phyloP scores from a whole-genome alignment of 257 asterid species.

The Petunia secreta region DNA sequence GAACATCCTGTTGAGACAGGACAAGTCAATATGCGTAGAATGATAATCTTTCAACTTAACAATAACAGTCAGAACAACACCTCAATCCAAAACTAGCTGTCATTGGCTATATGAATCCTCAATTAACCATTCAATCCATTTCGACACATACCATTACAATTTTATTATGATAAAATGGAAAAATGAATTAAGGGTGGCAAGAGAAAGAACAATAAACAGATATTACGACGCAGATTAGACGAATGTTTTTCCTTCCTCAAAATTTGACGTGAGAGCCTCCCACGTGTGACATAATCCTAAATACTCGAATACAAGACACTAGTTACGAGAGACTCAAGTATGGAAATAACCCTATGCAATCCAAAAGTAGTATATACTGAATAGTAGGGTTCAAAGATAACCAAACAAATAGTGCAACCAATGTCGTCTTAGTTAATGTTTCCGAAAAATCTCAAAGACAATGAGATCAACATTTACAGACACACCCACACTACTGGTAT shows the following conservation, averaged over 20 bases:
- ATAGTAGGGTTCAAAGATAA: background rate
- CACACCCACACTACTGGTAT: background rate
- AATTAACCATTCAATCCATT: slow-evolving; percentile 9
- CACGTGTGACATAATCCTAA: background rate
- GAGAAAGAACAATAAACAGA: slow-evolving; percentile 6
- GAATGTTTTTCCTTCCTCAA: background rate
- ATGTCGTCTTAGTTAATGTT: background rate
- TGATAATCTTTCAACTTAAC: slow-evolving; percentile 13
- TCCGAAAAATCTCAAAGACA: background rate
- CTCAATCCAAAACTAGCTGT: background rate
- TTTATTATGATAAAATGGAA: slow-evolving; percentile 9
- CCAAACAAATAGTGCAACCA: background rate
- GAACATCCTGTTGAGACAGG: slow-evolving; percentile 48
- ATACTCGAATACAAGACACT: background rate
- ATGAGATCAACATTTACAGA: background rate
- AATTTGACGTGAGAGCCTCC: background rate
- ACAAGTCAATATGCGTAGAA: slow-evolving; percentile 19
- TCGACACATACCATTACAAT: background rate
- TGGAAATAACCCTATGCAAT: background rate
- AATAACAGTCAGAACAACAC: slow-evolving; percentile 16
- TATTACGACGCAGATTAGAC: background rate
- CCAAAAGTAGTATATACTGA: background rate
- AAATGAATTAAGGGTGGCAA: background rate
- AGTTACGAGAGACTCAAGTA: background rate
- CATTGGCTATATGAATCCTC: background rate